These are phyloP conservation scores for Aspergillus caelatus DNA, from an alignment of 2,329 filamentous ascomycete genomes.

Conservation along the genomic window DNA sequence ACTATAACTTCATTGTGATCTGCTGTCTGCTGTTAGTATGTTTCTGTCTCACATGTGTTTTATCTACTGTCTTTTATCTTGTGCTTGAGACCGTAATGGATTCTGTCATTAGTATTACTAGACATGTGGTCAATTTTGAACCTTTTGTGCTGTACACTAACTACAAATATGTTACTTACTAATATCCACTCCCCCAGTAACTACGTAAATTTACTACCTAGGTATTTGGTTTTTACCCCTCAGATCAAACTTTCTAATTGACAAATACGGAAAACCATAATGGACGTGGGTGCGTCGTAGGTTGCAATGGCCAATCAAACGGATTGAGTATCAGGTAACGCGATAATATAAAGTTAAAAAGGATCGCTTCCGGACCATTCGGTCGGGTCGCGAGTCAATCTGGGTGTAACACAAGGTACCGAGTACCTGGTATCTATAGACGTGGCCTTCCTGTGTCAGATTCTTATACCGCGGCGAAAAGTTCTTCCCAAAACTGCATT, in stretches of 20 bases:
- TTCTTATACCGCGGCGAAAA: neutral
- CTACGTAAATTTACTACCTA: neutral
- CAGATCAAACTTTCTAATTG: neutral
- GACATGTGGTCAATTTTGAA: neutral
- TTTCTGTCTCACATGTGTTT: neutral
- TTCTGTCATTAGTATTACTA: neutral
- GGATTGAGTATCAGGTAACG: neutral
- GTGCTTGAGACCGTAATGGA: neutral
- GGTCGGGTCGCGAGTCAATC: neutral
- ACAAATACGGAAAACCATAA: neutral
- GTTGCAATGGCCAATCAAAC: neutral
- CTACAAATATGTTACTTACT: neutral
- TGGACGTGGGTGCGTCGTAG: neutral
- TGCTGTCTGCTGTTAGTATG: neutral
- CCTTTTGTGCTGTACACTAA: neutral
- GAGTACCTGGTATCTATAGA: constrained; percentile 1
- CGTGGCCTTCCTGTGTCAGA: neutral
- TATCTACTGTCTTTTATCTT: neutral
- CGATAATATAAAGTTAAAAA: constrained; percentile 1
- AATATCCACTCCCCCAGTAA: neutral
- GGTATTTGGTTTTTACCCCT: neutral
- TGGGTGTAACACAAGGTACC: neutral
- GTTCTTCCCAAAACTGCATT: neutral
- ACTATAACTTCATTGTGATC: neutral
- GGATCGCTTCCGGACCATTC: neutral